Conservation (phyloP, 2,329 filamentous ascomycete genomes). For the Helotiales sp. region DNA sequence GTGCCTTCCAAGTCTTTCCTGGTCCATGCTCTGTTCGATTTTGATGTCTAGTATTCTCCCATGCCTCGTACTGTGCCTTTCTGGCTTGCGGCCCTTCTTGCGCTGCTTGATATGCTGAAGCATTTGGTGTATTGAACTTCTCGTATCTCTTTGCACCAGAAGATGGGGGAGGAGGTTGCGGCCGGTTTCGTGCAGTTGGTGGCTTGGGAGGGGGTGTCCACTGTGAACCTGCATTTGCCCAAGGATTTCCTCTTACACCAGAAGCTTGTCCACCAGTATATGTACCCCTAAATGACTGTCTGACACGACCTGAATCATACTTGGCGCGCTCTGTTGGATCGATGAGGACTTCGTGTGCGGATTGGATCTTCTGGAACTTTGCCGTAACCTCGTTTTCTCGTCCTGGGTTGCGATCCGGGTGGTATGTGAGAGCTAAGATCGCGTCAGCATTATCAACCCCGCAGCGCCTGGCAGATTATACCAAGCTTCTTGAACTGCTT, state of each 20-base stretch:
- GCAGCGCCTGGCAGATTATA: conserved; percentile 30
- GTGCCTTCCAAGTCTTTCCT: conserved; percentile 19
- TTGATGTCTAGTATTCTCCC: conserved; percentile 32
- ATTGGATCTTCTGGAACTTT: conserved; percentile 71
- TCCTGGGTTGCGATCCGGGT: conserved; percentile 71
- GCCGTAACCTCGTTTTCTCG: conserved; percentile 64
- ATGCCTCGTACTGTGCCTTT: conserved; percentile 33
- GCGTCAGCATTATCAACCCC: conserved; percentile 11
- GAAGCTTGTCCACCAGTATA: conserved; percentile 22
- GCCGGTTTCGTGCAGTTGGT: conserved; percentile 25
- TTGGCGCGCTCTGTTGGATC: conserved; percentile 33
- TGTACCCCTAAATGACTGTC: conserved; percentile 16
- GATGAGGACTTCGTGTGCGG: conserved; percentile 66
- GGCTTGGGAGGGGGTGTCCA: conserved; percentile 34
- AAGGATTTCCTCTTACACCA: conserved; percentile 35
- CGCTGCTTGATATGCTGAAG: conserved; percentile 27
- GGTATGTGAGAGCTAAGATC: conserved; percentile 59
- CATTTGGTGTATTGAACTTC: conserved; percentile 31
- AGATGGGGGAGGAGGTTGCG: conserved; percentile 29
- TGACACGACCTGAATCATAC: conserved; percentile 33
- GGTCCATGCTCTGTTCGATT: conserved; percentile 14
- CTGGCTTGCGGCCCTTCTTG: conserved; percentile 34
- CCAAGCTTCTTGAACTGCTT: conserved; percentile 69
- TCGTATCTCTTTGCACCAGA: conserved; percentile 33
- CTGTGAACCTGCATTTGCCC: conserved; percentile 31